Evolutionary conservation across 129 eudicot genomes (phyloP), one percentile per base, ranked within the genome.

Genomic region (Daucus carota): DNA sequence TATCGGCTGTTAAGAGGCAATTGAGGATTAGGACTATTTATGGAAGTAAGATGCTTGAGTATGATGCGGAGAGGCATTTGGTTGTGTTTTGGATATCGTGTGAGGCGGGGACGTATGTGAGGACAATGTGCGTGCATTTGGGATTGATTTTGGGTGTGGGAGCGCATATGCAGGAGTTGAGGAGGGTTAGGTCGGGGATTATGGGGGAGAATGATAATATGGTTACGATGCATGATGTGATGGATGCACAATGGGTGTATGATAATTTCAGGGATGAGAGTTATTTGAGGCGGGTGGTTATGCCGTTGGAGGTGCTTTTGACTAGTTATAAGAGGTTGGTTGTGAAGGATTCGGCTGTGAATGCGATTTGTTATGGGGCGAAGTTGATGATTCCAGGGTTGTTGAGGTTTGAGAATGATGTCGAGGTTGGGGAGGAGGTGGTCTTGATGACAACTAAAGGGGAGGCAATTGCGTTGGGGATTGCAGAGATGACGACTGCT

Each of bases 81-180:
- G 96, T 92, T 83, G 97, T 92, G 70, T 92, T 92, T 72, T 92
- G 97, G 97, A 92, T 92, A 9, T 85, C 91, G 1, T 92, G 97
- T 44, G 97, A 92, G 85, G 97, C 96, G 0, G 97, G 96, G 15
- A 92, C 97, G 0, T 92, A 92, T 84, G 97, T 92, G 3, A 86
- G 97, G 82, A 92, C 97, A 17, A 14, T 92, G 82, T 92, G 97
- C 80, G 97, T 92, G 54, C 96, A 92, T 84, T 86, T 92, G 83
- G 97, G 97, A 18, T 73, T 92, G 70, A 78, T 92, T 80, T 76
- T 92, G 74, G 97, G 97, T 26, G 93, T 86, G 48, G 97, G 97
- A 36, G 97, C 79, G 57, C 97, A 92, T 86, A 92, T 92, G 96
- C 96, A 89, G 84, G 97, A 92, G 87, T 73, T 92, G 80, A 83